A percentile compares a stretch with the other conserved stretches of the same genome.
phyloP scores from a whole-genome alignment of 1,139 yeast species.

The Yamadazyma friedrichii region DNA sequence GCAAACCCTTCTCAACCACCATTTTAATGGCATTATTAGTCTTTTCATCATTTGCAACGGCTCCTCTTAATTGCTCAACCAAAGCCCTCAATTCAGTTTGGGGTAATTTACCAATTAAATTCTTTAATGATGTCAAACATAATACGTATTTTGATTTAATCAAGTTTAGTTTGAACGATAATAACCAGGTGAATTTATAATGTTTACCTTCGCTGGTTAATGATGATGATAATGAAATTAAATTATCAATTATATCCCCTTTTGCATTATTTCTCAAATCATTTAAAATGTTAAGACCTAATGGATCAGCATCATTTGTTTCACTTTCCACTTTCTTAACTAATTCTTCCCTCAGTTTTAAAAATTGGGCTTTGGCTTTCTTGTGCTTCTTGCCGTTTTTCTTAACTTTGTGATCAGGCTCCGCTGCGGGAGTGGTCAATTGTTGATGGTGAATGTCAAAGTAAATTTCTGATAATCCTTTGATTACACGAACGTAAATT shows the following conservation, averaged over 20 bases:
- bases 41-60: slow-evolving; percentile 24
- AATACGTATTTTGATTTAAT: slow-evolving; percentile 45
- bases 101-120: slow-evolving; percentile 15
- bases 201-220: slow-evolving; percentile 36
- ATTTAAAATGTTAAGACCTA: slow-evolving; percentile 42
- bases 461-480: slow-evolving; percentile 63
- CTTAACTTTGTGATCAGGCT: slow-evolving; percentile 19
- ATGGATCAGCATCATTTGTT: slow-evolving; percentile 48
- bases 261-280: slow-evolving; percentile 24
- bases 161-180: slow-evolving; percentile 38
- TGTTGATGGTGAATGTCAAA: slow-evolving; percentile 41
- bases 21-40: slow-evolving; percentile 43
- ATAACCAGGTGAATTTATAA: slow-evolving; percentile 35
- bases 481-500: slow-evolving; percentile 65
- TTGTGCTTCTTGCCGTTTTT: slow-evolving; percentile 29
- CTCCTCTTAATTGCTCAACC: slow-evolving; percentile 25
- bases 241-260: slow-evolving; percentile 29
- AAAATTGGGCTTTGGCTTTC: slow-evolving; percentile 35
- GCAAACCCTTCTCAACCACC: slow-evolving; percentile 45
- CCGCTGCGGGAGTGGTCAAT: slow-evolving; percentile 18
- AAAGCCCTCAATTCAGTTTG: slow-evolving; percentile 21
- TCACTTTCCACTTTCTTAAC: slow-evolving; percentile 42
- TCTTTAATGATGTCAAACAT: slow-evolving; percentile 44
- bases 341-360: slow-evolving; percentile 38
- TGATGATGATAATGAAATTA: slow-evolving; percentile 30